Conservation (phyloP, 2,329 filamentous ascomycete species). For the Claviceps sp. region DNA sequence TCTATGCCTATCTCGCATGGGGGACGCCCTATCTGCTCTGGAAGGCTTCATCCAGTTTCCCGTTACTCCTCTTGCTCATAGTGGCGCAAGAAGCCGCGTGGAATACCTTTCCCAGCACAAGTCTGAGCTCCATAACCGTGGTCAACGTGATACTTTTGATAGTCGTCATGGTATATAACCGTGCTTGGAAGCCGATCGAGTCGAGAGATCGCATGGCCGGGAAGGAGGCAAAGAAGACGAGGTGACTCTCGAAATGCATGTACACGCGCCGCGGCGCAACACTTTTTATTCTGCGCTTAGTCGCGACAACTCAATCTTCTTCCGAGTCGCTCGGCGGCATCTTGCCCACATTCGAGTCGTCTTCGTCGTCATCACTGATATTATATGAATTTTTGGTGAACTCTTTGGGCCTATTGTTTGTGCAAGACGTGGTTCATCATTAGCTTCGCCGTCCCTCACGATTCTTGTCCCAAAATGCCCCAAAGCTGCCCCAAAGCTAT, state of each 20-base stretch:
- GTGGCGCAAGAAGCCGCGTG: conserved; percentile 78
- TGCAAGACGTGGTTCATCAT: background rate
- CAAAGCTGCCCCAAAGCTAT: too few relatives aligned
- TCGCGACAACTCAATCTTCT: conserved; percentile 35
- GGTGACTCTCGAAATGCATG: conserved; percentile 5
- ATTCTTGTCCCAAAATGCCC: too few relatives aligned
- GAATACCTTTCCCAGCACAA: conserved; percentile 80
- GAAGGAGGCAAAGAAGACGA: conserved; percentile 17
- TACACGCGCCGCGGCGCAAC: too few relatives aligned
- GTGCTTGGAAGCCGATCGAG: conserved; percentile 23
- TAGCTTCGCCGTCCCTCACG: too few relatives aligned
- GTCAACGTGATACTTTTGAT: conserved; percentile 58
- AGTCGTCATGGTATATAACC: conserved; percentile 48
- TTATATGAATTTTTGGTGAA: conserved; percentile 54
- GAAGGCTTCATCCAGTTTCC: conserved; percentile 56
- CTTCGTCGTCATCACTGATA: conserved; percentile 57
- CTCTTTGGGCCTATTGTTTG: conserved; percentile 53
- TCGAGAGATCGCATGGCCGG: background rate
- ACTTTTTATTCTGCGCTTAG: background rate
- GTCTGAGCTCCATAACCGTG: conserved; percentile 43
- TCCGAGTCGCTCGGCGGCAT: conserved; percentile 76
- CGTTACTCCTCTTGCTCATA: conserved; percentile 58
- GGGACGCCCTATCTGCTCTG: conserved; percentile 77
- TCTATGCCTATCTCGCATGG: conserved; percentile 88
- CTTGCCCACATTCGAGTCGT: conserved; percentile 69